phyloP scores from a whole-genome alignment of 139 green algal species.

The Raphidocelis subcapitata region DNA sequence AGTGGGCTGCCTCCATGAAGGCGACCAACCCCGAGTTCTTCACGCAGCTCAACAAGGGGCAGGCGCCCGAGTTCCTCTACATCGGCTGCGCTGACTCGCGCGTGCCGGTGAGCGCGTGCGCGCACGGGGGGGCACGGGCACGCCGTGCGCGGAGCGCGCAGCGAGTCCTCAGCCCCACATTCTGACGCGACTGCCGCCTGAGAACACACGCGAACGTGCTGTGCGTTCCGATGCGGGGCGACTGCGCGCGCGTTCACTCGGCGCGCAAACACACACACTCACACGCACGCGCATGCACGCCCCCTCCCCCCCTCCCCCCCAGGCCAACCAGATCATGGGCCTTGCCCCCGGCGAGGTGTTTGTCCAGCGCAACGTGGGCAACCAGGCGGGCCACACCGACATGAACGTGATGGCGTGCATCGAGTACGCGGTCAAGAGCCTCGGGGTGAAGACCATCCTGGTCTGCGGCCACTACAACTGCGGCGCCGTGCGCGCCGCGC shows the following conservation, averaged over 20 bases:
- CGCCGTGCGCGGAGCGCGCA: no score
- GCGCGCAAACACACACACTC: no score
- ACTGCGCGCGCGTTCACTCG: no score
- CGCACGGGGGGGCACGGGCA: background rate
- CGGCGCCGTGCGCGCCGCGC: constrained; percentile 65
- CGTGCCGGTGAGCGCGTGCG: constrained; percentile 55
- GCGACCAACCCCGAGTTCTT: constrained; percentile 53
- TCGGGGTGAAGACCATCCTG: constrained; percentile 83
- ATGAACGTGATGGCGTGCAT: constrained; percentile 76
- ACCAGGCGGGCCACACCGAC: constrained; percentile 81
- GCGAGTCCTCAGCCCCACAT: no score
- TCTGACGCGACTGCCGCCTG: no score
- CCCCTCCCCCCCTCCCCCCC: no score
- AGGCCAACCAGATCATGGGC: constrained; percentile 69
- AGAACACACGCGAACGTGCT: no score
- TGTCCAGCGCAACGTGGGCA: constrained; percentile 86
- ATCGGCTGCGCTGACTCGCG: constrained; percentile 79
- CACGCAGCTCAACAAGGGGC: constrained; percentile 32
- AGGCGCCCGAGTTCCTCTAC: constrained; percentile 79
- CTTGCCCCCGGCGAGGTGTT: constrained; percentile 80
- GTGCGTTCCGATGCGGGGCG: no score
- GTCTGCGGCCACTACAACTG: constrained; percentile 84
- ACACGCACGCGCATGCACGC: no score
- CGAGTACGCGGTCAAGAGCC: constrained; percentile 68
- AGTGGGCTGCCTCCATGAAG: constrained; percentile 35